Evolutionary conservation across 2,329 filamentous ascomycete genomes (phyloP), one percentile per base, ranked within the genome.

Genomic region (Nigrospora sphaerica): DNA sequence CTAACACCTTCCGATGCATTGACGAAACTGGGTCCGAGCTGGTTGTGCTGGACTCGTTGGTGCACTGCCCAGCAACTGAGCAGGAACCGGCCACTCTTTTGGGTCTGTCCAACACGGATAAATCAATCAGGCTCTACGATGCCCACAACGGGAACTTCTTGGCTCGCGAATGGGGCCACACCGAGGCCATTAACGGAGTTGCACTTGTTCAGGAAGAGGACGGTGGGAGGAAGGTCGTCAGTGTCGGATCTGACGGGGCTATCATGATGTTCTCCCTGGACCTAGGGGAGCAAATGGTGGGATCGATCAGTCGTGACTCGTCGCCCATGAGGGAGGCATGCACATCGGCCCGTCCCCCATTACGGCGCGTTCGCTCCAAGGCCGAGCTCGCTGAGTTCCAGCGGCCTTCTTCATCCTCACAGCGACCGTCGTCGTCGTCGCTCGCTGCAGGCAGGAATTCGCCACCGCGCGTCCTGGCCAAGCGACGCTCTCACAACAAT

Each of bases 21-120:
- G 93, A 98, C 62, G 81, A 85, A 42, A 84, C 88, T 38, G 84
- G 83, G 12, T 78, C 78, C 12, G 93, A 98, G 57, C 80, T 90
- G 6, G 92, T 92, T 0, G 81, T 93, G 38, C 70, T 97, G 54
- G 88, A 91, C 53, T 87, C 86, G 1, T 73, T 98, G 31, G 81
- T 81, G 2, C 80, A 83, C 47, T 81, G 61, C 57, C 81, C 60
- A 68, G 81, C 56, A 64, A 75, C 51, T 65, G 77, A 66, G 39
- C 74, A 63, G 62, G 81, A 71, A 36, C 66, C 76, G 3, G 78
- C 83, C 28, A 78, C 95, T 43, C 75, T 98, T 44, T 76, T 93
- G 16, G 91, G 89, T n/a, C 78, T 93, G 12, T 96, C 92, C 10
- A 91, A 91, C 56, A 95, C 88, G 1, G 93, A 98, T 65, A 98